Percentiles rank a stretch among this genome's conserved stretches.
These are phyloP conservation scores for Corchorus capsularis DNA, from an alignment of 345 rosid species.

Conservation along the genomic window DNA sequence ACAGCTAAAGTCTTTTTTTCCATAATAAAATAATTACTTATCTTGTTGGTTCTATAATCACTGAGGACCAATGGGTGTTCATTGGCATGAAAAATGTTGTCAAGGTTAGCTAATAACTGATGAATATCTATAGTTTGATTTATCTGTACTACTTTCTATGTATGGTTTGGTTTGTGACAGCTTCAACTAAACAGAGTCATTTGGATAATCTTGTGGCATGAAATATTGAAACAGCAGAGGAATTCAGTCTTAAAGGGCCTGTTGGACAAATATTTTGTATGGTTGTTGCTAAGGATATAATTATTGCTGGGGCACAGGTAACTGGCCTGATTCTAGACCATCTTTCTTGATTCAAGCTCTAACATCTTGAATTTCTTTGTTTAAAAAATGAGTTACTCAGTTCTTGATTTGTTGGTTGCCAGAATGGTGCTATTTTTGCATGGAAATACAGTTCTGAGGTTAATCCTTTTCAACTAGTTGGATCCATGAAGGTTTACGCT, in stretches of 20 bases:
- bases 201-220: neutral
- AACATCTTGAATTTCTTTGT: neutral
- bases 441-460: conserved; percentile 2
- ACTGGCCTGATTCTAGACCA: neutral
- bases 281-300: neutral
- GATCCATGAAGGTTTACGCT: neutral
- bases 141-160: neutral
- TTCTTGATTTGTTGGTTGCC: neutral
- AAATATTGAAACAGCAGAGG: neutral
- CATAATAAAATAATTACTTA: conserved; percentile 17
- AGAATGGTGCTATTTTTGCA: neutral
- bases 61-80: conserved; percentile 68
- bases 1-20: conserved; percentile 4
- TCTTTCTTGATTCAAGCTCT: neutral
- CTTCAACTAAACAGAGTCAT: neutral
- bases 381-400: neutral
- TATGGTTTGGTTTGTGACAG: neutral
- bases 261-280: conserved; percentile 1
- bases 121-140: neutral
- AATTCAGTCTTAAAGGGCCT: neutral
- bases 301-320: neutral
- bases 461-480: neutral
- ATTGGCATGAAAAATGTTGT: conserved; percentile 53
- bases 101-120: conserved; percentile 38
- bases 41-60: conserved; percentile 44